These are phyloP conservation scores for Pleoardoris graminearum DNA, from an alignment of 2,329 filamentous ascomycete species.

Conservation along the genomic window DNA sequence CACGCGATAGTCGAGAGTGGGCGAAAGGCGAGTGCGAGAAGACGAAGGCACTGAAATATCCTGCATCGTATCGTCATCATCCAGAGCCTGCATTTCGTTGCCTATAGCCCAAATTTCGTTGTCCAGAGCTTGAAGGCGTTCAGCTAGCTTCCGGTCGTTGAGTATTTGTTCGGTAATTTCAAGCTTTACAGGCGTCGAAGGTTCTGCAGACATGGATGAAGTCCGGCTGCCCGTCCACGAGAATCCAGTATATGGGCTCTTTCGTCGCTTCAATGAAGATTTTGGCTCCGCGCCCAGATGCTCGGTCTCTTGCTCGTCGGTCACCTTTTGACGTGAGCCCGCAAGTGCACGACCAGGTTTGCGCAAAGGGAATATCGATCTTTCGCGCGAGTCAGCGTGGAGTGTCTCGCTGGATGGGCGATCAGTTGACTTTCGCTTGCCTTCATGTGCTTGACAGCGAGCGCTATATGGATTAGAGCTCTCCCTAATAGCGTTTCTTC, in stretches of 20 bases:
- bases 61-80: not conserved
- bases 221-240: not conserved
- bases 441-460: not conserved
- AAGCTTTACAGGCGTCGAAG: not conserved
- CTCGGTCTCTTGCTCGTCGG: not conserved
- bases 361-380: not conserved
- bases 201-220: not conserved
- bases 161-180: not conserved
- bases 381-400: not conserved
- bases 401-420: not conserved
- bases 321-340: not conserved
- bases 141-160: slow-evolving; percentile 13
- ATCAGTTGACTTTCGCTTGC: not conserved
- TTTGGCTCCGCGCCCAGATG: not conserved
- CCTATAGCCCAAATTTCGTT: not conserved
- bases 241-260: not conserved
- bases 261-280: not conserved
- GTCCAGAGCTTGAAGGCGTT: slow-evolving; percentile 8
- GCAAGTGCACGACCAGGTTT: not conserved
- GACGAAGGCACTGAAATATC: not conserved
- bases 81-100: not conserved
- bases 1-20: not conserved
- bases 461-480: not conserved
- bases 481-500: slow-evolving; percentile 2
- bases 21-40: not conserved